These are phyloP conservation scores for Centrapalus pauciflorus DNA, from an alignment of 129 eudicot genomes.

Conservation along the genomic window DNA sequence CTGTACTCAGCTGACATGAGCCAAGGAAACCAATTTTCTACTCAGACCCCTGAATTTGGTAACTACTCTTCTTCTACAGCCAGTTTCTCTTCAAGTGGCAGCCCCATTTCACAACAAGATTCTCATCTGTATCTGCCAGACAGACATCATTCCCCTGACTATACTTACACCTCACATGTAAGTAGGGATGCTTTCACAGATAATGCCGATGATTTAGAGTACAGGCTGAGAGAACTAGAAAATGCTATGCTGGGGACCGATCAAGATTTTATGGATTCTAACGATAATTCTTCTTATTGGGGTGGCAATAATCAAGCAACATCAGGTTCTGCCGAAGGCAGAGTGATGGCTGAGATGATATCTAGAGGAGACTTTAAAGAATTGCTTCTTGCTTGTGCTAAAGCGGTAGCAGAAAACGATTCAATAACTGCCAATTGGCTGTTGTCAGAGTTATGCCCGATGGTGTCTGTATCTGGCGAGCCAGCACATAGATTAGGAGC, in stretches of 20 bases:
- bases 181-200: constrained; percentile 12
- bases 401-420: constrained; percentile 48
- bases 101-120: constrained; percentile 35
- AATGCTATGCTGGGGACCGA: constrained; percentile 49
- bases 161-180: constrained; percentile 26
- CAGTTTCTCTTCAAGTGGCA: constrained; percentile 41
- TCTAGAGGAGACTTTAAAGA: constrained; percentile 37
- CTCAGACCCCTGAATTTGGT: constrained; percentile 28
- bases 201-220: constrained; percentile 28
- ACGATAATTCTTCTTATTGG: constrained; percentile 11
- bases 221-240: constrained; percentile 47
- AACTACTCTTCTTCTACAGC: constrained; percentile 33
- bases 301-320: constrained; percentile 14
- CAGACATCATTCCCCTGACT: constrained; percentile 28
- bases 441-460: constrained; percentile 40
- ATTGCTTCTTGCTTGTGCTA: constrained; percentile 45
- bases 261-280: constrained; percentile 18
- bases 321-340: not conserved
- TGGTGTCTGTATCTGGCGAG: constrained; percentile 58
- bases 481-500: constrained; percentile 52
- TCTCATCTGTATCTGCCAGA: constrained; percentile 22
- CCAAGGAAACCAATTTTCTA: constrained; percentile 28
- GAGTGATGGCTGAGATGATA: constrained; percentile 29
- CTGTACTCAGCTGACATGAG: constrained; percentile 14
- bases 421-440: constrained; percentile 40